Evolutionary conservation across 2,329 filamentous ascomycete genomes (phyloP), one percentile per base, ranked within the genome.

Genomic region (Hysterium pulicare): DNA sequence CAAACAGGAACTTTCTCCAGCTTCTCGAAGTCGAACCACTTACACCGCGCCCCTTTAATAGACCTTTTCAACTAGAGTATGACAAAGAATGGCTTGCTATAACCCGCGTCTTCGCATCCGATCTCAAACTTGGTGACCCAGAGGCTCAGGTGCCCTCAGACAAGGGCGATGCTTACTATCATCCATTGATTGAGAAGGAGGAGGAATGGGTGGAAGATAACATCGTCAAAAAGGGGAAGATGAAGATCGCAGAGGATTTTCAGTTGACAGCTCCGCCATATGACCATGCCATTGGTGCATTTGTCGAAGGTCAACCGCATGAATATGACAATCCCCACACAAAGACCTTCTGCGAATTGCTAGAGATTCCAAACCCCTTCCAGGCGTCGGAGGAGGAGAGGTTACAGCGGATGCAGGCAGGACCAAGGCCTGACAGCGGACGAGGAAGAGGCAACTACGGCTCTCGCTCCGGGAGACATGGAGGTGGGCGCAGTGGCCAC

Each of bases 1-100:
- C 86, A 0, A 77, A 83, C 15, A 81, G 86, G 11, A 79, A 90
- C 46, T 97, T 91, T 60, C 74, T 98, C 2, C 89, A 97, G 54
- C 73, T 97, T 2, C 72, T 86, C 24, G 78, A 86, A 23, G 50
- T 62, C n/a, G 49, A 55, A 9, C 50, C 58, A 16, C 49, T 42
- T 4, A 36, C 50, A 3, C 46, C 54, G 4, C 37, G 41, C 5
- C 48, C 62, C 19, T 32, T 70, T 38, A 39, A 57, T 13, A 67
- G 72, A 2, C 81, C 82, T 1, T 78, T 81, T 52, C 73, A 71
- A 9, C 74, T 96, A 1, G 72, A 82, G 36, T 97, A 98, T 62
- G 93, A 98, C 64, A 81, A 84, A 9, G 93, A 98, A 70, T 98
- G 91, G 91, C 82, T 98, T 6, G 86, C 93, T 32, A 96, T 98